Evolutionary conservation across 768 basidiomycete genomes (phyloP).

Genomic region (Obba rivulosa): DNA sequence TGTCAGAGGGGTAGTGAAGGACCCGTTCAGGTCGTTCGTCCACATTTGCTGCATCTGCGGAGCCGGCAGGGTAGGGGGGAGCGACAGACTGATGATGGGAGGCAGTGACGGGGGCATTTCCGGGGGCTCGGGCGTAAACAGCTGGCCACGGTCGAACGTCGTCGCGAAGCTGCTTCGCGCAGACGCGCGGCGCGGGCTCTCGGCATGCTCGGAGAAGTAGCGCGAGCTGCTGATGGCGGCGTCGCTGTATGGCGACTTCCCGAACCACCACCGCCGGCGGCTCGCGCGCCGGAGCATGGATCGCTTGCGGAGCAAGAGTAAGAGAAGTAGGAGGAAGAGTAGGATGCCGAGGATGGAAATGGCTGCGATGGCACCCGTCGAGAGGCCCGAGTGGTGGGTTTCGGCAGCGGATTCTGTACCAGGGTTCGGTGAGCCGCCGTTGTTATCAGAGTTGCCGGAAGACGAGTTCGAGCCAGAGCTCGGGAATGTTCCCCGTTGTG

Average conservation of each 20-base stretch:
- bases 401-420: constrained; percentile 3
- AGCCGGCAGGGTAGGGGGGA: neutral
- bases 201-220: constrained; percentile 13
- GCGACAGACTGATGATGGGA: neutral
- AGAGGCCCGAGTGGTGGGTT: constrained; percentile 26
- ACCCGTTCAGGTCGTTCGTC: constrained; percentile 9
- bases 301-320: constrained; percentile 45
- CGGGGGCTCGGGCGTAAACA: constrained; percentile 1
- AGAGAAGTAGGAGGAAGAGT: constrained; percentile 26
- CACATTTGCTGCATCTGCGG: constrained; percentile 9
- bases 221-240: constrained; percentile 6
- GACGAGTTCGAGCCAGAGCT: neutral
- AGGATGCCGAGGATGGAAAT: constrained; percentile 31
- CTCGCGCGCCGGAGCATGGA: constrained; percentile 36
- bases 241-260: constrained; percentile 6
- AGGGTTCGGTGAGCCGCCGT: constrained; percentile 2
- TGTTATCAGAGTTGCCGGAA: neutral
- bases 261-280: constrained; percentile 43
- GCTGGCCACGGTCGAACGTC: constrained; percentile 29
- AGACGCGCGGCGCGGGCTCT: constrained; percentile 18
- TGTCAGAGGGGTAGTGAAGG: constrained; percentile 9
- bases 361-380: constrained; percentile 43
- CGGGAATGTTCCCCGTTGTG: neutral
- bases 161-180: constrained; percentile 63
- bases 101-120: neutral